Percentiles rank a stretch among this genome's conserved stretches.
phyloP scores from a whole-genome alignment of 768 basidiomycete genomes.

The Rhizopogon vulgaris region DNA sequence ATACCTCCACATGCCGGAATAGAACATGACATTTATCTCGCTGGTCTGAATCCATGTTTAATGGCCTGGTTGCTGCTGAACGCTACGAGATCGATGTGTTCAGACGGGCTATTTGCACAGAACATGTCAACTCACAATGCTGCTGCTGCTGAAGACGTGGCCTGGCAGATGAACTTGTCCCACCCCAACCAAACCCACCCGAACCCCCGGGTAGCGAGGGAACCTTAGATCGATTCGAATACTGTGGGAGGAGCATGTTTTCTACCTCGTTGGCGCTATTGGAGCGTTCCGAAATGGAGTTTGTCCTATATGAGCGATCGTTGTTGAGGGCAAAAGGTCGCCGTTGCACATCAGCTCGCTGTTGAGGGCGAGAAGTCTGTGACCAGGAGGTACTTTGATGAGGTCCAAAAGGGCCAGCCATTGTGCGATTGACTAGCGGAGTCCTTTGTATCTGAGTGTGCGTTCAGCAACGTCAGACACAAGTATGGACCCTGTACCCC shows the following conservation, averaged over 20 bases:
- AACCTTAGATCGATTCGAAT: constrained; percentile 13
- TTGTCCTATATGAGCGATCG: constrained; percentile 39
- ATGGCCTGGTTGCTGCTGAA: constrained; percentile 32
- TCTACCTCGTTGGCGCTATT: constrained; percentile 74
- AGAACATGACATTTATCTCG: constrained; percentile 16
- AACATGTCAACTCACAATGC: constrained; percentile 16
- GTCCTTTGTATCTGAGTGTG: constrained; percentile 59
- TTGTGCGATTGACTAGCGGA: constrained; percentile 49
- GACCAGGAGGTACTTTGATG: constrained; percentile 27
- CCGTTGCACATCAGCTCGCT: constrained; percentile 27
- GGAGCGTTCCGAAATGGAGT: constrained; percentile 50
- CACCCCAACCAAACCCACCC: constrained; percentile 38
- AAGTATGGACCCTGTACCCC: constrained; percentile 34
- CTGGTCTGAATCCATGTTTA: constrained; percentile 45
- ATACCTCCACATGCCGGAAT: constrained; percentile 9
- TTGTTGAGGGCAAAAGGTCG: constrained; percentile 33
- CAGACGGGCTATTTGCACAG: neutral
- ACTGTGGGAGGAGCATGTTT: constrained; percentile 40
- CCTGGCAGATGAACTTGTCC: constrained; percentile 19
- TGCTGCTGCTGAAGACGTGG: constrained; percentile 19
- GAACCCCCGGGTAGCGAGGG: constrained; percentile 16
- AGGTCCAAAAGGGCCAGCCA: constrained; percentile 24
- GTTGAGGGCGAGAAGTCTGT: constrained; percentile 18
- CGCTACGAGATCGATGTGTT: constrained; percentile 22
- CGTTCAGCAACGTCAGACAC: constrained; percentile 4